Base-by-base conservation (phyloP, 805 yeast genomes). In the Monosporozyma yasuniensis region DNA sequence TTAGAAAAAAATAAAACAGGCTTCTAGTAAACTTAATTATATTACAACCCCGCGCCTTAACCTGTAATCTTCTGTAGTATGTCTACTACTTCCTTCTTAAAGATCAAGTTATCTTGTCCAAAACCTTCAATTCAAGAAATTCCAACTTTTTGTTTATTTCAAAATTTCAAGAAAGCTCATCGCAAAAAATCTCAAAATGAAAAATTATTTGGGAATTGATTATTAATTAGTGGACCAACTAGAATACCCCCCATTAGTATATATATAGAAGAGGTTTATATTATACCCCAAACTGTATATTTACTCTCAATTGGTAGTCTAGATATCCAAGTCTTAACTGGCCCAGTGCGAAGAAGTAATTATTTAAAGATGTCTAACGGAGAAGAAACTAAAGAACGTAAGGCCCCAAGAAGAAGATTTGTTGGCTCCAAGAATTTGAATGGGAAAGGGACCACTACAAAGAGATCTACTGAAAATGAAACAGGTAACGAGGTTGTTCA, bases 331-430 rank as follows among this genome's bases (percentile, higher is more conserved):
- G 25, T 8, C 16, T 22, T 22, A 21, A 10, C 3, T 23, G 8
- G 23, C 11, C 9, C 25, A 5, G 28, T 22, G 27, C n/a, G 16
- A 41, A 22, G 30, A 41, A 41, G 8, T 3, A 23, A 37, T 8
- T 50, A n/a, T 35, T 8, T 5, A 19, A 39, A 12, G 16, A 39
- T 39, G 42, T 39, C 42, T 39, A 21, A 21, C 16, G 25, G 19
- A 6, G 21, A 39, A 39, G 42, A 39, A 39, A 21, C 22, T 21
- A 39, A 39, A 39, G 28, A 39, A 12, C 25, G 28, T 19, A 39
- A 39, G 27, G 27, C 14, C n/a, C 78, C 80, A 3, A 74, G 75
- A 56, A 70, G 84, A 56, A 65, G 83, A 52, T 84, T 84, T 61
- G 83, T 83, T 2, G 89, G 90, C 10, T 63, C 73, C 2, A 75